These are phyloP conservation scores for Chaetoceros muelleri DNA, from an alignment of 108 stramenopile genomes.

Conservation along the genomic window DNA sequence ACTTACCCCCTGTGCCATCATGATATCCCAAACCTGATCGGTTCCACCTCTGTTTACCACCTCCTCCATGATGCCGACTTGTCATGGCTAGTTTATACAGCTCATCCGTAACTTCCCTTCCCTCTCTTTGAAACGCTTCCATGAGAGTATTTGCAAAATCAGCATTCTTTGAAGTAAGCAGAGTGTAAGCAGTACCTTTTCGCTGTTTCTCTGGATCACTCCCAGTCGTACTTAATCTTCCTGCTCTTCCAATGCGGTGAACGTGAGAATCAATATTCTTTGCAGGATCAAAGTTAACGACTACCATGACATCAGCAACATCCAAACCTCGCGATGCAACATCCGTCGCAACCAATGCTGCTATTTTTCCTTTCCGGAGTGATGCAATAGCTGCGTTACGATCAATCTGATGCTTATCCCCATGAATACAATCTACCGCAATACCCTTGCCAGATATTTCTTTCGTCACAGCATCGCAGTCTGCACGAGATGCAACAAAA, in stretches of 20 bases:
- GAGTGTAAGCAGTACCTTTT: conserved; percentile 63
- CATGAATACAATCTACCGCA: conserved; percentile 86
- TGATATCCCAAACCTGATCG: conserved; percentile 35
- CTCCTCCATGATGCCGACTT: conserved; percentile 24
- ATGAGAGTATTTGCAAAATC: conserved; percentile 56
- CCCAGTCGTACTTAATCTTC: conserved; percentile 76
- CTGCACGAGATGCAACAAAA: conserved; percentile 65
- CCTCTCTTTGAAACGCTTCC: conserved; percentile 63
- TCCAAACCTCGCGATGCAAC: conserved; percentile 98
- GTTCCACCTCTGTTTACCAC: conserved; percentile 26
- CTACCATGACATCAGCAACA: conserved; percentile 82
- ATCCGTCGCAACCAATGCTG: conserved; percentile 94
- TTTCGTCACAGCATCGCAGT: conserved; percentile 50
- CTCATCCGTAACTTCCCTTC: conserved; percentile 38
- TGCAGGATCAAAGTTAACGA: conserved; percentile 91
- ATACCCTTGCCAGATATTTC: conserved; percentile 32
- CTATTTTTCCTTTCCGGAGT: conserved; percentile 65
- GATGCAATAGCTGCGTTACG: conserved; percentile 82
- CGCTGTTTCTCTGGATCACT: conserved; percentile 25
- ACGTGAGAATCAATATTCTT: conserved; percentile 88
- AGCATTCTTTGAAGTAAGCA: conserved; percentile 55
- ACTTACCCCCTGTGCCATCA: no score
- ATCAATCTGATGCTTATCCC: conserved; percentile 90
- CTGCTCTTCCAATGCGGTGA: conserved; percentile 95
- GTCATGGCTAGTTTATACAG: conserved; percentile 27